Evolutionary conservation across 2,329 filamentous ascomycete species (phyloP), one percentile per base, ranked within the genome.

Genomic region (Xylaria hypoxylon): DNA sequence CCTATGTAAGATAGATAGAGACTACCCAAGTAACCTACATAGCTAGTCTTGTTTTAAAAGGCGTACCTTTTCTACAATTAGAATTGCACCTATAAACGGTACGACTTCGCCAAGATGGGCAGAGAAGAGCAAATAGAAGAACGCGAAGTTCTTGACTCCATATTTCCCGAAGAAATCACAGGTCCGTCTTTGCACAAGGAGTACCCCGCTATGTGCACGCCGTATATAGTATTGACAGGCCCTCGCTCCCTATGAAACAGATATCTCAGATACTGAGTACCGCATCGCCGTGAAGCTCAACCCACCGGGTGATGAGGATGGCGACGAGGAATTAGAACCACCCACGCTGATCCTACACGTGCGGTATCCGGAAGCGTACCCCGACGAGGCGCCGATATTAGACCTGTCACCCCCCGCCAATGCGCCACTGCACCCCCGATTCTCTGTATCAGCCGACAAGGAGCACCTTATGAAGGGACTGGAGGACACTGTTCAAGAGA

Each of bases 161-260:
- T 99, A 77, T 99, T 98, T 74, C 94, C 96, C 1, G 95, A 99
- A 67, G 96, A 99, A 82, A 97, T 99, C 73, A 95, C 90, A 86
- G 92, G 94, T 95, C 76, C 47, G 72, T 72, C 17, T 47, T n/a
- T 28, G n/a, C 51, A 52, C 50, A 44, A 13, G 17, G 17, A 53
- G 26, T 60, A 59, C 60, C 65, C 63, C 65, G 57, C 68, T 35
- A 65, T 59, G 50, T 45, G 31, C 47, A 31, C 57, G 38, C 42
- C 11, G 44, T 59, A 65, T 59, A 65, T 38, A 5, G 35, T 38
- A 38, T 62, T 69, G 26, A 67, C 57, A 44, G 28, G 11, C 24
- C 55, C 11, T 53, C 22, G 42, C 33, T 42, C 33, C 38, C 19
- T 31, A 22, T 63, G 77, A 67, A 53, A 57, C 78, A 96, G 96